These are phyloP conservation scores for Fistulifera pelliculosa DNA, from an alignment of 108 stramenopile species.

Conservation along the genomic window DNA sequence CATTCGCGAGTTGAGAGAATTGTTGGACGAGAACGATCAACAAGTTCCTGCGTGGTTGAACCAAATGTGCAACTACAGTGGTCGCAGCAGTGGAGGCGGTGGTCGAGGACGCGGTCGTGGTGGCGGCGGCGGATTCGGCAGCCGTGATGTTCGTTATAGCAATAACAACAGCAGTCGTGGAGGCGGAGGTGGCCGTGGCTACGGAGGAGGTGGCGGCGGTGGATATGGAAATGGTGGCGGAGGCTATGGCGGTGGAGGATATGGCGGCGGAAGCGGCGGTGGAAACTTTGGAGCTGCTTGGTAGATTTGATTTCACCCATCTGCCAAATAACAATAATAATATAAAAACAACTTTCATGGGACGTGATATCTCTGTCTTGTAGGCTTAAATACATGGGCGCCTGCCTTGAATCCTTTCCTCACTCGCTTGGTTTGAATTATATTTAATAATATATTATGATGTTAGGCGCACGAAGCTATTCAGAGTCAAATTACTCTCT, in stretches of 20 bases:
- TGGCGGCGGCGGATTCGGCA: conserved; percentile 27
- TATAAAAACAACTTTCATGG: too few species aligned
- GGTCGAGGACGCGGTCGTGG: conserved; percentile 42
- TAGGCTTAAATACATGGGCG: too few species aligned
- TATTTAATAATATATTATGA: too few species aligned
- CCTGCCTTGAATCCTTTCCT: too few species aligned
- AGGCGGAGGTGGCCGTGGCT: conserved; percentile 19
- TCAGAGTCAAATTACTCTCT: too few species aligned
- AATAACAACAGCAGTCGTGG: conserved; percentile 13
- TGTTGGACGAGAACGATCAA: conserved; percentile 83
- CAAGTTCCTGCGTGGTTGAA: conserved; percentile 75
- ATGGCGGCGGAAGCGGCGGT: conserved; percentile 13
- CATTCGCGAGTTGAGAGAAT: conserved; percentile 62
- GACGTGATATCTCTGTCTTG: too few species aligned
- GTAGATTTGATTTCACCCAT: too few species aligned
- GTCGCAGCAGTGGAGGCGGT: conserved; percentile 44
- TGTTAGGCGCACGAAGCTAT: too few species aligned
- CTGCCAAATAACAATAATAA: too few species aligned
- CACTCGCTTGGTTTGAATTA: too few species aligned
- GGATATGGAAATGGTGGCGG: conserved; percentile 30
- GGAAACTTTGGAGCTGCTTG: conserved; percentile 1
- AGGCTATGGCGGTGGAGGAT: conserved; percentile 19
- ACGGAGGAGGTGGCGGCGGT: conserved; percentile 33
- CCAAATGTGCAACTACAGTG: conserved; percentile 57
- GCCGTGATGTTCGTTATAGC: conserved; percentile 20